Evolutionary conservation across 805 yeast species (phyloP), one percentile per base, ranked within the genome.

Genomic region (Henningerozyma blattae): DNA sequence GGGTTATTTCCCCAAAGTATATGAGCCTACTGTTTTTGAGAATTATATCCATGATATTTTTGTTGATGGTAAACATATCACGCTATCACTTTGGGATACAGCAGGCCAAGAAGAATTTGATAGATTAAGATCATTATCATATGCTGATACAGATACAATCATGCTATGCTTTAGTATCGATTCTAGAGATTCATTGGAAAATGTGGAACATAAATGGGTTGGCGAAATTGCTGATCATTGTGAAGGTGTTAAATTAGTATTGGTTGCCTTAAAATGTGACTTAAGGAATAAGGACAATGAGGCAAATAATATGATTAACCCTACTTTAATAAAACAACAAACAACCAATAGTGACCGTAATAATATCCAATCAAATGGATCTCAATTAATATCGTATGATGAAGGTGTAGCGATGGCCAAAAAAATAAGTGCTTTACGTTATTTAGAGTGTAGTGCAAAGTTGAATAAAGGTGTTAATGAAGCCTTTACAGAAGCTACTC

Each of bases 21-120:
- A 89, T 58, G 98, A 87, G 54, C 98, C 98, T 18, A 89, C 98
- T 1, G 96, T 89, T 26, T 89, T 91, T 60, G 97, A 89, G 55
- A 89, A 89, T 62, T 89, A 89, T 55, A 94, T 87, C 39, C 97
- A 89, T 59, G 97, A 89, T 55, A 91, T 89, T 43, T 89, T 84
- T 61, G 86, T 89, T 35, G 98, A 89, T 56, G 89, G 89, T 34
- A 85, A 84, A 56, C 85, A 91, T 32, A 82, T 89, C 48, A 94
- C 87, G 51, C 64, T 89, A 37, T 86, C 95, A 13, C 65, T 89
- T 35, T 91, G 98, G 98, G 98, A 89, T 56, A 89, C 98, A 5
- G 98, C 98, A 1, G 98, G 98, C 6, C 98, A 89, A 65, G 98
- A 89, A 61, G 98, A 89, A 62, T 89, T 89, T 48, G 98, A 89